A percentile compares a stretch with the other conserved stretches of the same genome.
Evolutionary conservation across 176 grass and related monocot species (phyloP).

Genomic region (Phyllostachys edulis): DNA sequence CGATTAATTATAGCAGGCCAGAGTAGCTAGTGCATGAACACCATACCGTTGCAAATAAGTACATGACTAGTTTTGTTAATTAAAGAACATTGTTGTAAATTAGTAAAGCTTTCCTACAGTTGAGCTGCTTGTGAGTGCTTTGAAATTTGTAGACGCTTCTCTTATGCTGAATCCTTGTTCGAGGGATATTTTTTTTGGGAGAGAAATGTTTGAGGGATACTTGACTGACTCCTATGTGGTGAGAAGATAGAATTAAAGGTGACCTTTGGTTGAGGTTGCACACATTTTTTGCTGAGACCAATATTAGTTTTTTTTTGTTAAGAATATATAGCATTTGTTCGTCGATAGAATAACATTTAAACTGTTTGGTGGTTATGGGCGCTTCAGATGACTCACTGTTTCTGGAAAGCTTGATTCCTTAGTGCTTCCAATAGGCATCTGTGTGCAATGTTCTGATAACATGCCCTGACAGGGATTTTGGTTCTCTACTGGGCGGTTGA

Average conservation of each 20-base stretch:
- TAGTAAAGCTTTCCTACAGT: background rate
- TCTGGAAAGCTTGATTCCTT: background rate
- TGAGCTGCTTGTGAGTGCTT: background rate
- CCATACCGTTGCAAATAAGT: background rate
- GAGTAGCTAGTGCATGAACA: background rate
- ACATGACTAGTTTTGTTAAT: background rate
- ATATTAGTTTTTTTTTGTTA: background rate
- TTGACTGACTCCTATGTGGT: background rate
- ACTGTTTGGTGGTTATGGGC: background rate
- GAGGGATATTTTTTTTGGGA: background rate
- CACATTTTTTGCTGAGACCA: background rate
- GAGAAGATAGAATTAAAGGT: background rate
- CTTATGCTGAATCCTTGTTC: background rate
- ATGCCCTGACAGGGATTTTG: slow-evolving; percentile 97
- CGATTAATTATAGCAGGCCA: background rate
- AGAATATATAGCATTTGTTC: too few species aligned
- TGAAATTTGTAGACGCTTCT: background rate
- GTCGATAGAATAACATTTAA: background rate
- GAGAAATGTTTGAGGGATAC: background rate
- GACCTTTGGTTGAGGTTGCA: background rate
- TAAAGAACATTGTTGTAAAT: background rate
- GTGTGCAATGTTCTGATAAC: slow-evolving; percentile 83
- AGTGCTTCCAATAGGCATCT: background rate
- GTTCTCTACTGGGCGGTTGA: slow-evolving; percentile 63
- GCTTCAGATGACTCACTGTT: background rate